Evolutionary conservation across 2,329 filamentous ascomycete genomes (phyloP), one percentile per base, ranked within the genome.

Genomic region (Microdochium paspali): DNA sequence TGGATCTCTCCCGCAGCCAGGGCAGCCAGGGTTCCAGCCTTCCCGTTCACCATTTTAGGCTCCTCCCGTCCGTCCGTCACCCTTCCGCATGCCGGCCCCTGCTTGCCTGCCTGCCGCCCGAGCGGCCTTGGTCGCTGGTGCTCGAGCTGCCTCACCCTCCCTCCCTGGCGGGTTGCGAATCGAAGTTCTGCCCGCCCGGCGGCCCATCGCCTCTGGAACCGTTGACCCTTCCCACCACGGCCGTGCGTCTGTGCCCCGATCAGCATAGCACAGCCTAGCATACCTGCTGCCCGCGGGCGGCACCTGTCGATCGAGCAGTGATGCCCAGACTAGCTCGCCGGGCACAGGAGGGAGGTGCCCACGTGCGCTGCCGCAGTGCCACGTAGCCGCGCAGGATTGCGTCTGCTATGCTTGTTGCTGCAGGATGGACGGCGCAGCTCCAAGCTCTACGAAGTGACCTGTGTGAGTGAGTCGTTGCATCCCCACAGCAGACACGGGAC

Each of bases 21-120:
- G 28, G 28, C 28, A 30, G 28, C 28, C 35, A 40, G 35, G 35
- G 35, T 40, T 40, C 35, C 35, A 40, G 35, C 35, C 35, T 40
- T 40, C 35, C 35, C 35, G 35, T 40, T 40, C 35, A 20, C 35
- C 35, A 40, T 40, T 40, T 40, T 40, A 40, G 35, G 35, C 35
- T 40, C 35, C 23, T 40, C 35, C 35, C 35, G 35, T 40, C 35
- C 35, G n/a, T 40, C 35, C 20, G n/a, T 5, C 35, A 21, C 23
- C 35, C 35, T n/a, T 20, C 35, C 35, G 35, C 35, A n/a, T 9
- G 31, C 35, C 18, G n/a, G n/a, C n/a, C n/a, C n/a, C n/a, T n/a
- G n/a, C 13, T 20, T 18, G 35, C 35, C 10, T 18, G 35, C 35
- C 35, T 20, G n/a, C 31, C 10, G 31, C 10, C 31, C 18, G n/a